phyloP scores from a whole-genome alignment of 192 early-diverging fungal genomes.

The Coemansia sp. region DNA sequence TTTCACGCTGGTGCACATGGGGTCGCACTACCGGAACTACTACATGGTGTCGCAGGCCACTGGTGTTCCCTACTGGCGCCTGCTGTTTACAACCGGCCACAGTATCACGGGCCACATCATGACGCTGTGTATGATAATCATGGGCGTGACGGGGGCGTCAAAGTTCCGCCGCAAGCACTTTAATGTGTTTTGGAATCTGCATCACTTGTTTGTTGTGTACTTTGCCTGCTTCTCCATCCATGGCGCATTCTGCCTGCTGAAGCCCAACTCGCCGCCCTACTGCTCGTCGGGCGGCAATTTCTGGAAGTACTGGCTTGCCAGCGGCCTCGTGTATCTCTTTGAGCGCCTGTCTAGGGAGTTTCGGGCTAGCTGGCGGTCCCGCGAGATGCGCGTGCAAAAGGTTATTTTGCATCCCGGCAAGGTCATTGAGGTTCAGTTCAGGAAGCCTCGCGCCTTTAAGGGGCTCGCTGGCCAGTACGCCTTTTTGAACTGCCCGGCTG shows the following conservation, averaged over 20 bases:
- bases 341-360: slow-evolving; percentile 74
- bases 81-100: slow-evolving; percentile 68
- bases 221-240: slow-evolving; percentile 78
- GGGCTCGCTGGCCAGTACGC: slow-evolving; percentile 78
- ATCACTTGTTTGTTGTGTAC: slow-evolving; percentile 83
- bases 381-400: slow-evolving; percentile 69
- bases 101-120: slow-evolving; percentile 82
- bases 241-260: slow-evolving; percentile 84
- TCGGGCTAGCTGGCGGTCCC: slow-evolving; percentile 55
- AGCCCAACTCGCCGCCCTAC: slow-evolving; percentile 58
- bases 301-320: slow-evolving; percentile 78
- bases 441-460: slow-evolving; percentile 59
- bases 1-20: slow-evolving; percentile 70
- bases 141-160: slow-evolving; percentile 70
- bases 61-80: slow-evolving; percentile 39
- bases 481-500: slow-evolving; percentile 71
- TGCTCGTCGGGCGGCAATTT: slow-evolving; percentile 73
- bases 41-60: slow-evolving; percentile 36
- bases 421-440: slow-evolving; percentile 78
- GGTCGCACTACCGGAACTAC: slow-evolving; percentile 81
- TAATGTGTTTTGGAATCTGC: slow-evolving; percentile 84
- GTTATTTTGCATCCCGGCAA: slow-evolving; percentile 82
- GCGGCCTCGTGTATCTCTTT: slow-evolving; percentile 64
- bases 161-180: slow-evolving; percentile 53
- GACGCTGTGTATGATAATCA: slow-evolving; percentile 67